Conservation (phyloP, 2,329 filamentous ascomycete genomes). For the Verticillium alfalfae region DNA sequence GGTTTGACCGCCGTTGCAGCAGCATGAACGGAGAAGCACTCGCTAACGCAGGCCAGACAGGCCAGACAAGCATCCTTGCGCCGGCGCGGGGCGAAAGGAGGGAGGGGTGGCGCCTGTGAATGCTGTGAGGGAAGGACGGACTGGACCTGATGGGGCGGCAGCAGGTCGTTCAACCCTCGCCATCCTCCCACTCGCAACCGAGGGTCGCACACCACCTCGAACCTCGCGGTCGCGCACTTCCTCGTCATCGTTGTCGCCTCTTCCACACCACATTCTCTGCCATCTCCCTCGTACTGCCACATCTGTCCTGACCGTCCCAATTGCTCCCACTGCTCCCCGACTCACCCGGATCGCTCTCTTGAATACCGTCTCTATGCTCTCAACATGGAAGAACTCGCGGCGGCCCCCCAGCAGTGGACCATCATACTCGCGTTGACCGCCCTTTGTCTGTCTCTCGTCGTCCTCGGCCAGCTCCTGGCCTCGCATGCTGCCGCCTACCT, state of each 20-base stretch:
- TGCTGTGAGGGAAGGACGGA: not conserved
- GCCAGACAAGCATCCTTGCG: not conserved
- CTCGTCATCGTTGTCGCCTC: not conserved
- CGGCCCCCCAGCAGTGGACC: slow-evolving; percentile 43
- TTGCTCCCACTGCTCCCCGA: not conserved
- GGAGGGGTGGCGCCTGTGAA: not conserved
- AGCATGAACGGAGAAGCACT: not conserved
- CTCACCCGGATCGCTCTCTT: not conserved
- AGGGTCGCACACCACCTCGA: not conserved
- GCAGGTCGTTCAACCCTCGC: not conserved
- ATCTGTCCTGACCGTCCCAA: slow-evolving; percentile 2
- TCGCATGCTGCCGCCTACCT: slow-evolving; percentile 51
- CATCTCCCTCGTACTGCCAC: not conserved
- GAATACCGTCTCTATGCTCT: slow-evolving; percentile 4
- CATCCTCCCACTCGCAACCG: not conserved
- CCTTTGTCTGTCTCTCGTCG: slow-evolving; percentile 48
- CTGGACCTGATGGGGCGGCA: not conserved
- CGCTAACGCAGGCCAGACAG: not conserved
- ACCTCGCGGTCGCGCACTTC: slow-evolving; percentile 1
- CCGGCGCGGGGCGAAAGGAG: not conserved
- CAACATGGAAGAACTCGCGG: slow-evolving; percentile 45
- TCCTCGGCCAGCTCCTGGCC: slow-evolving; percentile 45
- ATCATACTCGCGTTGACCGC: slow-evolving; percentile 54
- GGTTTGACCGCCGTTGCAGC: not conserved
- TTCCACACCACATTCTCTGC: not conserved